Evolutionary conservation across 1,284 basidiomycete species (phyloP).

Genomic region (Hymenochaete sp.): DNA sequence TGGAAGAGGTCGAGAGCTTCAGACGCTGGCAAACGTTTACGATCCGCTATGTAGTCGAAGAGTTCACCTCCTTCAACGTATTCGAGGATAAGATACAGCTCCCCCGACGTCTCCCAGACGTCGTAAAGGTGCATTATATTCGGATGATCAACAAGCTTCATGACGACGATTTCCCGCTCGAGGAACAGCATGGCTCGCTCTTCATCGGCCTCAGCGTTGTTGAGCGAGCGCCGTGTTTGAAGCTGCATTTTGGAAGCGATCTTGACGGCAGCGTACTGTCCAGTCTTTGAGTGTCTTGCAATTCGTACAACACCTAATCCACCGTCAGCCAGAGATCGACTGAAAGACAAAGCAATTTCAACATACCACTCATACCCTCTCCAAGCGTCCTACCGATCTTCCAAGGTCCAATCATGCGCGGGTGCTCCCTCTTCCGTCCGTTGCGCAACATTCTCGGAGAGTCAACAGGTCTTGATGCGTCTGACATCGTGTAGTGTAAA

Average conservation of each 20-base stretch:
- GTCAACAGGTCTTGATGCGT: slow-evolving; percentile 10
- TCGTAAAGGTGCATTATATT: slow-evolving; percentile 65
- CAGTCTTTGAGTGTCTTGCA: slow-evolving; percentile 81
- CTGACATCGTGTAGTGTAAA: slow-evolving; percentile 11
- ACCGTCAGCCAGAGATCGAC: slow-evolving; percentile 13
- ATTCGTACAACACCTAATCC: slow-evolving; percentile 80
- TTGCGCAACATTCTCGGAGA: slow-evolving; percentile 27
- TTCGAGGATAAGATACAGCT: slow-evolving; percentile 92
- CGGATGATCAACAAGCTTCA: slow-evolving; percentile 67
- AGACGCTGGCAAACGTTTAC: slow-evolving; percentile 67
- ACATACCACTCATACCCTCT: slow-evolving; percentile 79
- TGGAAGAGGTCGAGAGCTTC: slow-evolving; percentile 95
- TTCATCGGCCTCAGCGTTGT: slow-evolving; percentile 57
- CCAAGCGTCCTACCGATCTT: slow-evolving; percentile 91
- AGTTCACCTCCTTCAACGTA: slow-evolving; percentile 97
- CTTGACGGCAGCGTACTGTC: slow-evolving; percentile 92
- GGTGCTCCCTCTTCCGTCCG: slow-evolving; percentile 40
- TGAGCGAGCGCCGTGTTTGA: slow-evolving; percentile 62
- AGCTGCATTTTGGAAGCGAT: slow-evolving; percentile 83
- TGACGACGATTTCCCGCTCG: slow-evolving; percentile 96
- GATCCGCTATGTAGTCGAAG: slow-evolving; percentile 88
- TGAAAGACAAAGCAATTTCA: slow-evolving; percentile 2
- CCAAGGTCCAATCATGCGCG: slow-evolving; percentile 86
- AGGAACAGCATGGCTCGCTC: slow-evolving; percentile 71
- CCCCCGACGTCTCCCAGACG: slow-evolving; percentile 91